Evolutionary conservation across 768 basidiomycete genomes (phyloP), one percentile per base, ranked within the genome.

Genomic region (Russula emetica): DNA sequence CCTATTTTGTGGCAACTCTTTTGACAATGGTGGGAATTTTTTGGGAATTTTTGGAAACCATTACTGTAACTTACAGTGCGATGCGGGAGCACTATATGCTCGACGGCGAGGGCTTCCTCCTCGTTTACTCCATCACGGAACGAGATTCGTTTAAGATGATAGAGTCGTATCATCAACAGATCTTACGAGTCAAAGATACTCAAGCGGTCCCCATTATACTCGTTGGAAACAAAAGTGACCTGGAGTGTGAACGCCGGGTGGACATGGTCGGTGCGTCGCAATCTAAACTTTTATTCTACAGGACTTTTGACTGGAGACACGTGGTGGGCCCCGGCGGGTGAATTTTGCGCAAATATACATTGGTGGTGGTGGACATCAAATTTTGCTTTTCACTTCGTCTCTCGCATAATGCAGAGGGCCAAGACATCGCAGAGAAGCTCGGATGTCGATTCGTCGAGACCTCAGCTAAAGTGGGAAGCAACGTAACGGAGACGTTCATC

Each of bases 11-110:
- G 45, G 45, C 45, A 22, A n/a, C 24, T 28, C 4, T 10, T 14
- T 42, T 42, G 36, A 10, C 44, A 44, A 44, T 11, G 9, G 45
- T 47, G 45, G 45, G n/a, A n/a, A 44, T 42, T n/a, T n/a, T 9
- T 30, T 32, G 22, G 24, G 8, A 2, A n/a, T n/a, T n/a, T n/a
- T n/a, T n/a, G n/a, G n/a, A n/a, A n/a, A n/a, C n/a, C n/a, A n/a
- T n/a, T n/a, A n/a, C n/a, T n/a, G n/a, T n/a, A n/a, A n/a, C n/a
- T n/a, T 16, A 56, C 72, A 95, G 93, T 60, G 96, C 95, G 20
- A 98, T 98, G 95, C 88, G 95, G 54, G 96, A 97, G 72, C 96
- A 98, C 71, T 98, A 98, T 78, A 98, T 98, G 94, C 86, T 93
- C 55, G 93, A 92, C 34, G 96, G 96, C 66, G 95, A 98, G 75